Percentiles rank a stretch among this genome's conserved stretches.
Conservation (phyloP, 169 alveolate species). For the Cryptosporidium xiaoi region DNA sequence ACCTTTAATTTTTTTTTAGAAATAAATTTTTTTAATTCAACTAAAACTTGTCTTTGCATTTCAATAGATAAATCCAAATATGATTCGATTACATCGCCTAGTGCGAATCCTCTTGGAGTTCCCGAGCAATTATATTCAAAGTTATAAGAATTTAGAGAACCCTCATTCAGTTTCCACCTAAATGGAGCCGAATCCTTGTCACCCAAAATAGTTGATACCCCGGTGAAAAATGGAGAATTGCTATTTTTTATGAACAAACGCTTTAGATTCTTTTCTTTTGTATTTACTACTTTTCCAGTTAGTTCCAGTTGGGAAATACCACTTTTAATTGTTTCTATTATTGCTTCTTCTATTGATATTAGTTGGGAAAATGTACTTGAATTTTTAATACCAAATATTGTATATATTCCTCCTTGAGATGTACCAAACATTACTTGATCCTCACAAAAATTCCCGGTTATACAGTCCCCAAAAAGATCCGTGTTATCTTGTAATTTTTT, state of each 20-base stretch:
- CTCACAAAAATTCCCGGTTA: constrained; percentile 18
- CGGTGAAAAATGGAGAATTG: constrained; percentile 23
- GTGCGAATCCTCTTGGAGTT: constrained; percentile 59
- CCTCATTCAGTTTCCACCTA: constrained; percentile 36
- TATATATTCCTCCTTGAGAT: constrained; percentile 43
- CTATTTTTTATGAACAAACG: constrained; percentile 28
- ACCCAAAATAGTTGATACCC: constrained; percentile 28
- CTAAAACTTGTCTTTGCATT: constrained; percentile 25
- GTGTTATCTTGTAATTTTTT: not conserved
- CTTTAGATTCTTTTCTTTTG: not conserved
- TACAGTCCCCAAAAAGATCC: not conserved
- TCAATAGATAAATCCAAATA: constrained; percentile 32
- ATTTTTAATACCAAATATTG: constrained; percentile 36
- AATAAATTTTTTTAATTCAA: constrained; percentile 12
- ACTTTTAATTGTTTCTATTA: constrained; percentile 28
- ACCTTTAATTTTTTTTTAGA: not conserved
- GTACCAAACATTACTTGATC: constrained; percentile 68
- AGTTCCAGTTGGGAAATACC: not conserved
- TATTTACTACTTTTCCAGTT: constrained; percentile 6
- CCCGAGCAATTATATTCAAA: constrained; percentile 71
- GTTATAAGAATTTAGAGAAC: constrained; percentile 24
- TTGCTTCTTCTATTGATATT: constrained; percentile 60
- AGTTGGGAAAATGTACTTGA: constrained; percentile 17
- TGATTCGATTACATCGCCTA: constrained; percentile 47
- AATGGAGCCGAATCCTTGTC: constrained; percentile 30